phyloP scores from a whole-genome alignment of 208 protist species.

The Crithidia expoeki region DNA sequence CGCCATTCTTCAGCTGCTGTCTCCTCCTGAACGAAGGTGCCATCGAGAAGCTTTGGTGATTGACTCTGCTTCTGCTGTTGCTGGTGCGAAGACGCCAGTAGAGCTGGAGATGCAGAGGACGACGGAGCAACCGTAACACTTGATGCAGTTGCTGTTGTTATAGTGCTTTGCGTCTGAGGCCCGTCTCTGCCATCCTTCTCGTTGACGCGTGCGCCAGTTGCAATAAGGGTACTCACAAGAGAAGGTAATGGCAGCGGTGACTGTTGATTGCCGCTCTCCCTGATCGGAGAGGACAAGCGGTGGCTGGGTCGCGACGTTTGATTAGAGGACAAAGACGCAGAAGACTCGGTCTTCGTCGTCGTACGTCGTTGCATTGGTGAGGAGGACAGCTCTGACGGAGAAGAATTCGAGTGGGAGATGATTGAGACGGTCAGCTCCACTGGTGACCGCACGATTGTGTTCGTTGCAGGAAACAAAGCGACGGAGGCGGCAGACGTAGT shows the following conservation, averaged over 20 bases:
- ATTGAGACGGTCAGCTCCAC: not conserved
- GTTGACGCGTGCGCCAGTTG: not conserved
- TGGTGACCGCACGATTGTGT: not conserved
- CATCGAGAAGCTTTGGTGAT: too few relatives aligned
- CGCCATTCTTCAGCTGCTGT: constrained; percentile 34
- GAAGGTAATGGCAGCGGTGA: constrained; percentile 9
- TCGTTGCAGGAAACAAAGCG: not conserved
- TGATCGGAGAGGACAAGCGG: not conserved
- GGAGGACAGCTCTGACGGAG: not conserved
- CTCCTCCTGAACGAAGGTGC: not conserved
- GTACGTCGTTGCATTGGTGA: not conserved
- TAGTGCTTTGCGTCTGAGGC: too few relatives aligned
- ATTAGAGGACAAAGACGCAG: not conserved
- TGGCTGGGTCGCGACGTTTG: constrained; percentile 9
- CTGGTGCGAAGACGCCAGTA: not conserved
- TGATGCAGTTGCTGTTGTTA: too few relatives aligned
- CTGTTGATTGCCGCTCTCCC: not conserved
- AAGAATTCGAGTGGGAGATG: not conserved
- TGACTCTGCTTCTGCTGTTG: not conserved
- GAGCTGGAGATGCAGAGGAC: not conserved
- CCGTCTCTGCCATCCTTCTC: not conserved
- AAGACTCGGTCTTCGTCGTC: not conserved
- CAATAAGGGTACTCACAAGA: not conserved
- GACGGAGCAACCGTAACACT: too few relatives aligned
- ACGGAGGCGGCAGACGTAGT: not conserved